Evolutionary conservation across 108 stramenopile genomes (phyloP).

Genomic region (Nannochloropsis oceanica): DNA sequence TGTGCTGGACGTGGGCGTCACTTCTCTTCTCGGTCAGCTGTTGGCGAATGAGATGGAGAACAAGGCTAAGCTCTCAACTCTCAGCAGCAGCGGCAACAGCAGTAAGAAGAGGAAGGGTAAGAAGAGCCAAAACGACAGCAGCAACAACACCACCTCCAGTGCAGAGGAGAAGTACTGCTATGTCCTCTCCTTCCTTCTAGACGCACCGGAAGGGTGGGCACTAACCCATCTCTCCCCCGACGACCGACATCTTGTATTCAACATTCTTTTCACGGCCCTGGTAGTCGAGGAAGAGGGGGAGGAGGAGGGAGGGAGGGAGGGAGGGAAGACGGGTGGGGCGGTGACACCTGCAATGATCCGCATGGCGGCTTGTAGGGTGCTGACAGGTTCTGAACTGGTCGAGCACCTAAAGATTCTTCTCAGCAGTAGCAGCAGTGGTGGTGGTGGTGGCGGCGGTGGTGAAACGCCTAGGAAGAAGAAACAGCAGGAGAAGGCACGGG

Average conservation of each 20-base stretch:
- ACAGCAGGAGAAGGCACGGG: neutral
- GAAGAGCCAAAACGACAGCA: too few species aligned
- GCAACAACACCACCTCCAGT: too few species aligned
- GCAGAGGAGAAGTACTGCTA: too few species aligned
- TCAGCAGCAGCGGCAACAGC: too few species aligned
- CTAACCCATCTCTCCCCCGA: too few species aligned
- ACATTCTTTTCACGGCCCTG: neutral
- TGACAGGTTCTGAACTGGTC: neutral
- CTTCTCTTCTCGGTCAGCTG: neutral
- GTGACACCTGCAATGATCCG: neutral
- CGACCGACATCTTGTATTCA: too few species aligned
- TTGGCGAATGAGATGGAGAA: too few species aligned
- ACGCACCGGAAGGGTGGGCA: too few species aligned
- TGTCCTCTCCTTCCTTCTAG: too few species aligned
- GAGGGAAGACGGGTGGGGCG: neutral
- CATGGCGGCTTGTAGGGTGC: neutral
- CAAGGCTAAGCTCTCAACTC: too few species aligned
- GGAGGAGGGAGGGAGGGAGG: neutral
- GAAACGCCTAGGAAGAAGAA: neutral
- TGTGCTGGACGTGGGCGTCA: neutral
- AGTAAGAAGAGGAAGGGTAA: too few species aligned
- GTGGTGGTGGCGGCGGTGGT: neutral
- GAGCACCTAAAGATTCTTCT: neutral
- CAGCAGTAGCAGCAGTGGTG: neutral
- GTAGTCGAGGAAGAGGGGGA: neutral